phyloP scores from a whole-genome alignment of 2,329 filamentous ascomycete genomes.

The Esteya vermicola region DNA sequence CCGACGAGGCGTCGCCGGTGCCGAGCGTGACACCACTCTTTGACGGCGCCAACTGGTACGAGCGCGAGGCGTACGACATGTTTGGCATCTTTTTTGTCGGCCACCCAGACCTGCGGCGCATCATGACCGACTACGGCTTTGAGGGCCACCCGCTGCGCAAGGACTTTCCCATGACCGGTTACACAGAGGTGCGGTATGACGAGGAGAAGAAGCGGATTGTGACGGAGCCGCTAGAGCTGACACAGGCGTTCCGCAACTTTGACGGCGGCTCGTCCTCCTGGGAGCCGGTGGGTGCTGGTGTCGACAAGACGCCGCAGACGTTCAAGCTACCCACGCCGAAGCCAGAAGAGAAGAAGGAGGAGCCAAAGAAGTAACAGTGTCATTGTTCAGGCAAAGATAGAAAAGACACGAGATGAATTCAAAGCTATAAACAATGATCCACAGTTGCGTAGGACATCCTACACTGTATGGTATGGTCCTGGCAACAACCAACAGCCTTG shows the following conservation, averaged over 20 bases:
- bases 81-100: slow-evolving; percentile 97
- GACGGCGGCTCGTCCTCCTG: slow-evolving; percentile 68
- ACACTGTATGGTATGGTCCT: too few relatives aligned
- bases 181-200: slow-evolving; percentile 95
- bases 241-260: slow-evolving; percentile 97
- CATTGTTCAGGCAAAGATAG: background rate
- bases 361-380: slow-evolving; percentile 62
- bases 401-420: background rate
- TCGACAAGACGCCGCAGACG: slow-evolving; percentile 65
- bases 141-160: slow-evolving; percentile 95
- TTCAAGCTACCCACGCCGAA: slow-evolving; percentile 95
- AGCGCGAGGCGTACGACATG: slow-evolving; percentile 93
- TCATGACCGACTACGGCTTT: slow-evolving; percentile 99
- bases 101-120: slow-evolving; percentile 88
- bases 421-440: too few relatives aligned
- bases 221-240: slow-evolving; percentile 92
- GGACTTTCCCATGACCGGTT: slow-evolving; percentile 94
- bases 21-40: slow-evolving; percentile 77
- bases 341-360: slow-evolving; percentile 82
- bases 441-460: too few relatives aligned
- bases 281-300: slow-evolving; percentile 53
- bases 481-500: too few relatives aligned
- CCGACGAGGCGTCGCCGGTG: slow-evolving; percentile 87
- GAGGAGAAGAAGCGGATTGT: slow-evolving; percentile 99
- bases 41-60: slow-evolving; percentile 97